Evolutionary conservation across 1,139 yeast species (phyloP), one percentile per base, ranked within the genome.

Genomic region (Tardiomyces depauwii): DNA sequence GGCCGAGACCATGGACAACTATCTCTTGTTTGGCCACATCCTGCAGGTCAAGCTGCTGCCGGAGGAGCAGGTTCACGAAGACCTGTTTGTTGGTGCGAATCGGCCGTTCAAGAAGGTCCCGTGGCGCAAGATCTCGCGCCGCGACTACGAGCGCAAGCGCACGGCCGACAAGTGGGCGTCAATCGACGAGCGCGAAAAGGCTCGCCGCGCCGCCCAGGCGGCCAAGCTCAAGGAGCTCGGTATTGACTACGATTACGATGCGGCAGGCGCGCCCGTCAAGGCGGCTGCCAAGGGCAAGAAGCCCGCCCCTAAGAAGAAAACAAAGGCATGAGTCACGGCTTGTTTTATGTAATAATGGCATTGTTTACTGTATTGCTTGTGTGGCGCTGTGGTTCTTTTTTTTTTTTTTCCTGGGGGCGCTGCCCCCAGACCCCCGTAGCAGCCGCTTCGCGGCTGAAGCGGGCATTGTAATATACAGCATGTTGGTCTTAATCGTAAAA

Each of bases 1-100:
- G 1, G 84, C 84, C 51, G 97, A 91, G 56, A 80, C 97, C 45
- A 91, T 91, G 98, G 82, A 91, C 68, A 91, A 91, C 66, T 91
- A 91, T 61, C 74, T 91, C 54, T 66, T 91, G 47, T 82, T 85
- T 67, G 95, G 95, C 12, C 97, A 89, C 64, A 76, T 89, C 54
- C 74, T 77, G 62, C 82, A 77, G 71, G 93, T 77, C 58, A 75
- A 72, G 60, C 70, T 71, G 53, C 73, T 74, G 66, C 73, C 65
- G 52, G 65, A 59, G 49, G 74, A 67, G 36, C 74, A 62, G 57
- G 67, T 70, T 32, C 71, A 67, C 46, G 64, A 63, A 43, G 72
- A 74, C 44, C 61, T 77, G 52, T 77, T 76, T 63, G 71, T 70
- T 48, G 82, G 82, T 42, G 70, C 82, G 21, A 74, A 70, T 59